Base-by-base conservation (phyloP, 2,329 filamentous ascomycete genomes). In the Paecilomyces sp. region DNA sequence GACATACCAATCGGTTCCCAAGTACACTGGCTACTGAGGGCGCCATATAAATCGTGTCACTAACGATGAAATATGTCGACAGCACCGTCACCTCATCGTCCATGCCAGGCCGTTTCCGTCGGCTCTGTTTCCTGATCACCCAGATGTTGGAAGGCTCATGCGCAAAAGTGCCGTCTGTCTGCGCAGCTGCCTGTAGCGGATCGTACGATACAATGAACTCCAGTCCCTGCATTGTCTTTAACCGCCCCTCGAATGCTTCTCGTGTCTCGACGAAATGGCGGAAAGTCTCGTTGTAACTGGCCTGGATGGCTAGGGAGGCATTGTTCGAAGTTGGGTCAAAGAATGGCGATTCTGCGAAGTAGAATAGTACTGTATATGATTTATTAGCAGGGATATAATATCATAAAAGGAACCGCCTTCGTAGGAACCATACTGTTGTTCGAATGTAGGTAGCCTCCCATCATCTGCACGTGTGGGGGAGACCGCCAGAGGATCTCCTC, bases 311-410 rank as follows among this genome's bases (percentile, higher is more conserved):
- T 56, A 84, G 73, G 9, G 83, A 77, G 62, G 81, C 80, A 72
- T 88, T 88, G 71, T 86, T 86, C 61, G 81, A 85, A 13, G 78
- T 80, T 25, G 75, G 72, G 62, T 88, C 85, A 70, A 85, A 87
- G 76, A 86, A 88, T n/a, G 83, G 83, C 1, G 83, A 85, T 64
- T 82, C 78, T 59, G 79, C 78, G 68, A 88, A 86, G 71, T 88
- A 88, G 67, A 82, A 84, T 58, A 86, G 79, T 52, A 88, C 79
- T 84, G 13, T 47, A 47, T n/a, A 47, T 47, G 18, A 15, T 6
- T 9, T 5, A n/a, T 47, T 22, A 47, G 41, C 41, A 22, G 41
- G 41, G n/a, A 22, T 5, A 15, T 47, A 18, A 50, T 18, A 11
- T 54, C n/a, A 47, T 22, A 15, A 28, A 56, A 31, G 28, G 53